Conservation (phyloP, 805 yeast genomes). For the Candida multigemmis region DNA sequence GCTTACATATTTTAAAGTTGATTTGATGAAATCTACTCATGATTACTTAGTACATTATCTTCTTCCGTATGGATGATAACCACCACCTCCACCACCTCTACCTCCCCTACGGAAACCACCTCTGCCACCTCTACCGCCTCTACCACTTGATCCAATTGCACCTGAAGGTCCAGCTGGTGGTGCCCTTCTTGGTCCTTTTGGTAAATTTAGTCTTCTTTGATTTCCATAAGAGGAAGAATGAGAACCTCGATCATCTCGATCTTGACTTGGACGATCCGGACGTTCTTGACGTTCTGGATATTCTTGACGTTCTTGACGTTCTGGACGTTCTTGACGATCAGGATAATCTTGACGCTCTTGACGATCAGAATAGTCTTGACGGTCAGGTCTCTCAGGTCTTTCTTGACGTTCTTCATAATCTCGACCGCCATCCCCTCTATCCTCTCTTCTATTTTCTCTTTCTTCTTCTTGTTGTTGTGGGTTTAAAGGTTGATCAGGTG, state of each 20-base stretch:
- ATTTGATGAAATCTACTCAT: too few species aligned
- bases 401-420: neutral
- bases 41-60: constrained; percentile 4
- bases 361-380: constrained; percentile 3
- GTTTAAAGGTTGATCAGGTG: constrained; percentile 33
- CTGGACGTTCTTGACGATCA: constrained; percentile 1
- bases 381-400: constrained; percentile 1
- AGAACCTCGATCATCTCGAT: constrained; percentile 7
- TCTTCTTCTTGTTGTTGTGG: constrained; percentile 28
- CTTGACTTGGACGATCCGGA: constrained; percentile 7
- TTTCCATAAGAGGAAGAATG: constrained; percentile 10
- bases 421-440: constrained; percentile 1
- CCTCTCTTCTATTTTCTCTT: constrained; percentile 1
- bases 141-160: constrained; percentile 14
- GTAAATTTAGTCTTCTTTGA: constrained; percentile 27
- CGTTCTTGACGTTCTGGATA: constrained; percentile 3
- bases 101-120: constrained; percentile 20
- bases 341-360: constrained; percentile 9
- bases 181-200: constrained; percentile 42
- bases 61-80: constrained; percentile 38
- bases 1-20: too few species aligned
- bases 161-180: constrained; percentile 30
- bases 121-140: constrained; percentile 20
- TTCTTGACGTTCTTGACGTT: constrained; percentile 8
- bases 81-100: constrained; percentile 22